phyloP scores from a whole-genome alignment of 2,329 filamentous ascomycete genomes.

The Neonectria neomacrospora region DNA sequence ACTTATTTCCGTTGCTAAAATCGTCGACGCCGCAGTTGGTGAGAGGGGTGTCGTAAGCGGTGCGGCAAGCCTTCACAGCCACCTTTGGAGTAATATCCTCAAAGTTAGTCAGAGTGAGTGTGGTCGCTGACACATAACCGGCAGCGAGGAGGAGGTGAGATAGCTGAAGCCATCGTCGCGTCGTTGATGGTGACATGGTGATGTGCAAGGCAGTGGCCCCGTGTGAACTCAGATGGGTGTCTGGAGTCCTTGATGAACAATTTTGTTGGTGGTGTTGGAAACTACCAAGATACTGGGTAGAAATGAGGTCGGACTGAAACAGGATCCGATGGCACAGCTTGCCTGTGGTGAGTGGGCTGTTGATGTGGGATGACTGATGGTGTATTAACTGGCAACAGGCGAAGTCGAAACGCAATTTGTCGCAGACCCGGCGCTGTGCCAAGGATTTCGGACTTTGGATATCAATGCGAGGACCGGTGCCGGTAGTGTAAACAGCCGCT shows the following conservation, averaged over 20 bases:
- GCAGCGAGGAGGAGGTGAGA: constrained; percentile 39
- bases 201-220: background rate
- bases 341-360: constrained; percentile 15
- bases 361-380: constrained; percentile 28
- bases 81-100: constrained; percentile 53
- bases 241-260: background rate
- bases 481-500: constrained; percentile 17
- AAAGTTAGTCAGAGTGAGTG: constrained; percentile 53
- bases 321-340: constrained; percentile 17
- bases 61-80: constrained; percentile 52
- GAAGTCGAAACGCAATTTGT: constrained; percentile 40
- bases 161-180: constrained; percentile 41
- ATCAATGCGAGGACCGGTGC: constrained; percentile 7
- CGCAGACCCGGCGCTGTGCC: constrained; percentile 32
- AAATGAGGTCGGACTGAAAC: constrained; percentile 1
- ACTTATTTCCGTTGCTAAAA: constrained; percentile 52
- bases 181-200: constrained; percentile 30
- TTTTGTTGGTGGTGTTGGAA: background rate
- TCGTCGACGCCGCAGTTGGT: constrained; percentile 49
- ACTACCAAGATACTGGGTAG: background rate
- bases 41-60: constrained; percentile 56
- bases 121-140: constrained; percentile 38
- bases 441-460: constrained; percentile 20
- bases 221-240: constrained; percentile 13
- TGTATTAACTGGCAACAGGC: constrained; percentile 36